Evolutionary conservation across 2,329 filamentous ascomycete genomes (phyloP), one percentile per base, ranked within the genome.

Genomic region (Tolypocladium tropicale): DNA sequence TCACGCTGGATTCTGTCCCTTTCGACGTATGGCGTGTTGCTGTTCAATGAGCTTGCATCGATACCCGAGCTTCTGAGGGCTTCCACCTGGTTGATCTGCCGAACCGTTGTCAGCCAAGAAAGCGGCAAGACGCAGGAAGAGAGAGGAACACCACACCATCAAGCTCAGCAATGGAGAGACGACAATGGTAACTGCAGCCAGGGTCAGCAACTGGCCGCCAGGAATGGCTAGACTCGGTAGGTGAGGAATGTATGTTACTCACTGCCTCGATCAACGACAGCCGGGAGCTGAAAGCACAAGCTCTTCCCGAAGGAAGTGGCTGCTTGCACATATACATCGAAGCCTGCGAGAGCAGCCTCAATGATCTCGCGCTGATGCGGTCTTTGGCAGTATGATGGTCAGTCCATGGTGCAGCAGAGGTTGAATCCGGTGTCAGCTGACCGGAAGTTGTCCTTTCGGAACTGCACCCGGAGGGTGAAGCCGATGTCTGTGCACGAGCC

Each of bases 301-400:
- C 90, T 95, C 72, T 96, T 96, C 46, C 92, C 93, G 69, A 96
- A 96, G 11, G 87, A 90, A 3, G 89, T 92, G 55, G 89, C 89
- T 51, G 93, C 93, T 71, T 96, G 93, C 1, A 97, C 81, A 67
- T 95, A 96, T 48, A 97, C 88, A 85, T 97, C 93, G 60, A 92
- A 80, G 18, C 90, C 88, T 56, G 88, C 83, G 10, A 96, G 78
- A 3, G 89, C 89, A 9, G 90, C 88, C 57, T 81, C 78, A 55
- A 97, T 93, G 56, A 96, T 91, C 65, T 97, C 91, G 58, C 89
- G 84, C 68, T 96, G 93, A 39, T 89, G 76, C 12, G 91, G 90
- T 63, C 90, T 91, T 21, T 49, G 32, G 28, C 50, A 36, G 48
- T 21, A 28, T 48, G 48, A 6, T 32, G 28, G 25, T 43, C 41